phyloP scores from a whole-genome alignment of 495 filamentous ascomycete species.

The Penicillium diatomitis region DNA sequence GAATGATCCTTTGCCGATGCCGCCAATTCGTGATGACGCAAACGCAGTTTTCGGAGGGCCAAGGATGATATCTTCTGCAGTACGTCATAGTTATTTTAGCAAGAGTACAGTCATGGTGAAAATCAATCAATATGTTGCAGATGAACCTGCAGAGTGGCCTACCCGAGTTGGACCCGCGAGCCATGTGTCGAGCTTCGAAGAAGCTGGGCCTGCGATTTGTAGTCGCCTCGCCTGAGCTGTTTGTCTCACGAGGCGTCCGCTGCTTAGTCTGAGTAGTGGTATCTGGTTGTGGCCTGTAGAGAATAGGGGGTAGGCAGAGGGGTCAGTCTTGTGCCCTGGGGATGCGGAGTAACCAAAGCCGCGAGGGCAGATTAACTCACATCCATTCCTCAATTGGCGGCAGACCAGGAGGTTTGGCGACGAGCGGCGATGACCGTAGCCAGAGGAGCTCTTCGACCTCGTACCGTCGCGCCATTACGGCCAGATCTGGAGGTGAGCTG shows the following conservation, averaged over 20 bases:
- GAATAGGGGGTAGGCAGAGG: not conserved
- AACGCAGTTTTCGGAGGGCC: constrained; percentile 83
- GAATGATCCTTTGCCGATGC: constrained; percentile 39
- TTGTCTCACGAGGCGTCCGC: constrained; percentile 34
- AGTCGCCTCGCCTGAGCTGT: constrained; percentile 29
- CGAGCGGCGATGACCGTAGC: constrained; percentile 76
- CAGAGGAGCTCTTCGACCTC: constrained; percentile 65
- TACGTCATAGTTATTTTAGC: constrained; percentile 19
- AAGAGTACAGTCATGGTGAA: not conserved
- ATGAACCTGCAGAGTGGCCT: constrained; percentile 9
- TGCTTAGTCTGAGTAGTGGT: constrained; percentile 40
- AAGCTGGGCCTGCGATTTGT: constrained; percentile 47
- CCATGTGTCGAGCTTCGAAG: constrained; percentile 52
- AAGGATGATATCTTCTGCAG: constrained; percentile 76
- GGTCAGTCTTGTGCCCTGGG: constrained; percentile 19
- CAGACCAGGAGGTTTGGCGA: constrained; percentile 67
- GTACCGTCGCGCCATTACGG: constrained; percentile 57
- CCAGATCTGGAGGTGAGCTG: constrained; percentile 11
- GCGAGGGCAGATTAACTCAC: constrained; percentile 21
- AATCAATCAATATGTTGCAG: not conserved
- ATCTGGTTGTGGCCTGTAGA: constrained; percentile 35
- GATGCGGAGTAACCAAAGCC: constrained; percentile 5
- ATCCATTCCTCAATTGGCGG: constrained; percentile 97
- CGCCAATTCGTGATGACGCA: constrained; percentile 58
- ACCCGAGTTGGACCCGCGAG: constrained; percentile 54